Evolutionary conservation across 345 rosid species (phyloP), one percentile per base, ranked within the genome.

Genomic region (Iberis pinnata): DNA sequence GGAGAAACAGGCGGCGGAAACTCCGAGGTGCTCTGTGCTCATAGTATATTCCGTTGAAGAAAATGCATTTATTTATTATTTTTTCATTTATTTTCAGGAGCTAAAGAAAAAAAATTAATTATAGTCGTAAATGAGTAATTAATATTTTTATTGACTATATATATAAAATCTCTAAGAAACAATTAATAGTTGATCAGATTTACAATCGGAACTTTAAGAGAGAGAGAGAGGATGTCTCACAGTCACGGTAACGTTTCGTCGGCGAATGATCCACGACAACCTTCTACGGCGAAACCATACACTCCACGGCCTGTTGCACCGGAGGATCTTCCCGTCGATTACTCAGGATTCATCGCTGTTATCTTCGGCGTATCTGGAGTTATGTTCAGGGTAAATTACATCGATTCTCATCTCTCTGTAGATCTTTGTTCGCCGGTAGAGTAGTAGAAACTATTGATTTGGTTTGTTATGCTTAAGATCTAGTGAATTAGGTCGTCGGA

Each of bases 271-370:
- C 98, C 96, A 25, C 84, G 96, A 29, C 89, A 74, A 67, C 95
- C 95, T 9, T 78, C 67, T 20, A 70, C 95, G 53, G 95, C 83
- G 47, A 88, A 75, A 60, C 90, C 86, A 9, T 92, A 70, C 67
- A 73, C 67, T 42, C 44, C 80, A 1, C 68, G 62, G 14, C 49
- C 68, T 43, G 79, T 80, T 18, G 60, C 79, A 7, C 76, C 88
- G 43, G 83, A 92, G 58, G 98, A 88, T 65, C 76, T 88, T n/a
- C 98, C 98, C 31, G 76, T 92, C 33, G 98, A 92, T 65, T 88
- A 92, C 73, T 78, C 95, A 3, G 98, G 95, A 60, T 88, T 92
- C 75, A 78, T 88, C 55, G 98, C 96, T 45, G 93, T 92, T 17
- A 63, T 88, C 61, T 79, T 84, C 58, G 98, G 98, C 25, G 68